Base-by-base conservation (phyloP, 164 flowering plant species). In the Cinnamomum micranthum region DNA sequence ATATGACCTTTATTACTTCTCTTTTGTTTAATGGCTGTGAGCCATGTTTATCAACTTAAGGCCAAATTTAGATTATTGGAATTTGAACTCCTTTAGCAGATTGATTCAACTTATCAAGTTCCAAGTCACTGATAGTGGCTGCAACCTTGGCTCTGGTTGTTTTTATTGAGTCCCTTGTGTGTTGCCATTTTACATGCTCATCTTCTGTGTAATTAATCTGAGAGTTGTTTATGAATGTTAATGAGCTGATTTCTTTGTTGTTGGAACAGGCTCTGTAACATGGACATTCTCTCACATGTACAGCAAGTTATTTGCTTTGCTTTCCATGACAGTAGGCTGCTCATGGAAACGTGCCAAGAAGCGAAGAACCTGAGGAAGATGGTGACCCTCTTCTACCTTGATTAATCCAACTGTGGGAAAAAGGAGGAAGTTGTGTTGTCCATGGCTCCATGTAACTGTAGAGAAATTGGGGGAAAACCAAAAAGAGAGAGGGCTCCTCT, bases 251-350 rank as follows among this genome's bases (percentile, higher is more conserved):
- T 17, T 27, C 25, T 13, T 60, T 71, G 9, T 25, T 28, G 28
- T 63, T 55, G 51, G 1, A 72, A 72, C 94, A 93, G 99, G 95
- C 72, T 95, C 66, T 95, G 99, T 75, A 95, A 95, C 82, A 90
- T 84, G 98, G 98, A 92, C 88, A 95, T 95, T 76, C 86, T 95
- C 65, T 93, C 98, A 17, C 91, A 92, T 62, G 99, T 95, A 66
- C 98, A 93, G 76, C 98, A 95, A 87, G 99, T 95, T 63, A 95
- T 95, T 72, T 95, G 99, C 82, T 95, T 95, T 82, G 99, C 99
- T 22, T 95, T 95, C 73, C 99, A 95, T 75, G 99, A 95, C 73
- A 93, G 98, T 78, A 86, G 73, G 76, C 77, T 95, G 82, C 94
- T 95, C 59, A 93, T 95, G 98, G 97, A 95, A 87, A 95, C 99